A percentile compares a stretch with the other conserved stretches of the same genome.
Evolutionary conservation across 1,284 basidiomycete genomes (phyloP).

Genomic region (Phaffia rhodozyma): DNA sequence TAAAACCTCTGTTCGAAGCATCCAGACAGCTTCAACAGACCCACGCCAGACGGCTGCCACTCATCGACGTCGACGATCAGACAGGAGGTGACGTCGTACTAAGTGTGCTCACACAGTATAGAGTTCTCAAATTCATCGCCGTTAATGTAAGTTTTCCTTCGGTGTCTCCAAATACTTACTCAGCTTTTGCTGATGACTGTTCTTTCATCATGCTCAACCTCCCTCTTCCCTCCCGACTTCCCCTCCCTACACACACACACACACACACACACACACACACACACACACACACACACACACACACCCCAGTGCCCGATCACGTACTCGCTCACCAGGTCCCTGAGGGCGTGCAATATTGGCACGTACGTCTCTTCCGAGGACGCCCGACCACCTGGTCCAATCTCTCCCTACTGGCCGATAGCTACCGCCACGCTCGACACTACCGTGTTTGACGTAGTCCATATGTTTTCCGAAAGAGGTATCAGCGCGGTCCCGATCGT

Average conservation of each 20-base stretch:
- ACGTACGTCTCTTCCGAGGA: conserved; percentile 60
- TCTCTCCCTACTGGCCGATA: conserved; percentile 71
- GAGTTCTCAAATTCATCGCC: conserved; percentile 94
- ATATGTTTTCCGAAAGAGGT: conserved; percentile 92
- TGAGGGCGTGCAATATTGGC: conserved; percentile 82
- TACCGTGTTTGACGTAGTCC: conserved; percentile 94
- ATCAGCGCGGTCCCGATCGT: conserved; percentile 97
- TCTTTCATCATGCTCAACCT: conserved; percentile 10
- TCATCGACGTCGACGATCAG: conserved; percentile 86
- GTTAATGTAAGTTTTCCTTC: conserved; percentile 64
- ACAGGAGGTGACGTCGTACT: conserved; percentile 93
- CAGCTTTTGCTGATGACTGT: not conserved
- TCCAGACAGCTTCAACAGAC: conserved; percentile 85
- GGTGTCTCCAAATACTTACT: not conserved
- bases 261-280: too few relatives aligned
- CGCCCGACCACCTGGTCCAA: conserved; percentile 27
- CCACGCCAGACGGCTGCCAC: conserved; percentile 83
- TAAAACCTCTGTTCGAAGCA: conserved; percentile 78
- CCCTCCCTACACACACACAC: conserved; percentile 2
- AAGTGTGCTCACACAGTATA: conserved; percentile 92
- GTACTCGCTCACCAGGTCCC: conserved; percentile 38
- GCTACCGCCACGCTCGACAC: conserved; percentile 85
- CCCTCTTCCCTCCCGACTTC: conserved; percentile 12
- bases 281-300: too few relatives aligned
- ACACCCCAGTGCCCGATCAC: conserved; percentile 27